These are phyloP conservation scores for Metschnikowia peoriensis DNA, from an alignment of 805 yeast species.

Conservation along the genomic window DNA sequence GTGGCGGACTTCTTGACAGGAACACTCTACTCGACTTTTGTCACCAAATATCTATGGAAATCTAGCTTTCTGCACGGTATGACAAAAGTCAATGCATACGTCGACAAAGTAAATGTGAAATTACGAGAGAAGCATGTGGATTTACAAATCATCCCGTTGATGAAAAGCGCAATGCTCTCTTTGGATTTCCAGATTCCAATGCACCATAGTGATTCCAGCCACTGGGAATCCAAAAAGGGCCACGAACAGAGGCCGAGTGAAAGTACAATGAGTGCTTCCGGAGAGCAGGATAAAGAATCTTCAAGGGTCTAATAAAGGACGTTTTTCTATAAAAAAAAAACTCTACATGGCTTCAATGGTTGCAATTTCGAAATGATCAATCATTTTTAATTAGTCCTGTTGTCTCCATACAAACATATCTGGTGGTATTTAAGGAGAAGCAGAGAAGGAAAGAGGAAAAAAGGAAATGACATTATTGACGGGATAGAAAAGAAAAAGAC, in stretches of 20 bases:
- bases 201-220: background rate
- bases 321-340: too few species aligned
- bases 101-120: slow-evolving; percentile 21
- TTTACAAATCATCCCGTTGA: slow-evolving; percentile 46
- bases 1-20: slow-evolving; percentile 41
- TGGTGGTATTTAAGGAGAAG: too few species aligned
- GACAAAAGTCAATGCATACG: slow-evolving; percentile 32
- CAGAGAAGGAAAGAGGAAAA: too few species aligned
- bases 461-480: too few species aligned
- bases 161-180: slow-evolving; percentile 54
- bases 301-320: background rate
- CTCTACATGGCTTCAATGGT: too few species aligned
- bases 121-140: slow-evolving; percentile 24
- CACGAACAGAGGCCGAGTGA: background rate
- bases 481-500: too few species aligned
- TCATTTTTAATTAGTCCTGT: too few species aligned
- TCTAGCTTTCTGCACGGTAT: slow-evolving; percentile 22
- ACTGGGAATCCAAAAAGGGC: background rate
- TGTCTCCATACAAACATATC: too few species aligned
- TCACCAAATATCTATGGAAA: slow-evolving; percentile 2
- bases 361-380: too few species aligned
- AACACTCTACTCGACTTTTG: slow-evolving; percentile 27
- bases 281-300: background rate
- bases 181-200: slow-evolving; percentile 54
- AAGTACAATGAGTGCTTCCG: background rate